Evolutionary conservation across 129 eudicot genomes (phyloP).

Genomic region (Gnaphalium uliginosum): DNA sequence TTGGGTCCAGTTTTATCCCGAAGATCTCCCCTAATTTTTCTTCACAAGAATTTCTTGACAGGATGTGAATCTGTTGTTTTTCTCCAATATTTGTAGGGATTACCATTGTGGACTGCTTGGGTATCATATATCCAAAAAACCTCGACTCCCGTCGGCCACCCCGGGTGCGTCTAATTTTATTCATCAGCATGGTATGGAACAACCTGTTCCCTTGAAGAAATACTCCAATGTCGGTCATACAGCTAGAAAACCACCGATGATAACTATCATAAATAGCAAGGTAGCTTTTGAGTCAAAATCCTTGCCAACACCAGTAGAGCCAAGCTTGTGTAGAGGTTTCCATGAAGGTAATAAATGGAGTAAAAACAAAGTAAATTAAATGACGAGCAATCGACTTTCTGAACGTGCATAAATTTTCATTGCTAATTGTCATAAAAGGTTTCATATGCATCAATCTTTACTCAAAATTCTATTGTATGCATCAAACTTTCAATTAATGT

Average conservation of each 20-base stretch:
- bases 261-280: slow-evolving; percentile 15
- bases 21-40: background rate
- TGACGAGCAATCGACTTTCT: background rate
- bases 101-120: slow-evolving; percentile 86
- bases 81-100: slow-evolving; percentile 51
- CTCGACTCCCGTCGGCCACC: slow-evolving; percentile 25
- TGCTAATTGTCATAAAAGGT: background rate
- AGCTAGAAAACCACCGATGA: slow-evolving; percentile 15
- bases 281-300: slow-evolving; percentile 17
- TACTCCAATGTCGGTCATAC: slow-evolving; percentile 18
- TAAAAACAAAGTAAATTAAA: background rate
- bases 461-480: too few relatives aligned
- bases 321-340: slow-evolving; percentile 20
- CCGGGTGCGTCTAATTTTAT: slow-evolving; percentile 28
- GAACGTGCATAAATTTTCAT: background rate
- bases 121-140: slow-evolving; percentile 42
- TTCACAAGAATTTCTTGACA: slow-evolving; percentile 9
- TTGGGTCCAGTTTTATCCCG: background rate
- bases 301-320: slow-evolving; percentile 14
- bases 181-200: slow-evolving; percentile 40
- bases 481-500: too few relatives aligned
- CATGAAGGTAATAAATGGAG: slow-evolving; percentile 32
- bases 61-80: slow-evolving; percentile 7
- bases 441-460: background rate
- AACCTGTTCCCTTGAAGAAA: slow-evolving; percentile 36